These are phyloP conservation scores for Talaromyces sp. DNA, from an alignment of 2,329 filamentous ascomycete species.

Conservation along the genomic window DNA sequence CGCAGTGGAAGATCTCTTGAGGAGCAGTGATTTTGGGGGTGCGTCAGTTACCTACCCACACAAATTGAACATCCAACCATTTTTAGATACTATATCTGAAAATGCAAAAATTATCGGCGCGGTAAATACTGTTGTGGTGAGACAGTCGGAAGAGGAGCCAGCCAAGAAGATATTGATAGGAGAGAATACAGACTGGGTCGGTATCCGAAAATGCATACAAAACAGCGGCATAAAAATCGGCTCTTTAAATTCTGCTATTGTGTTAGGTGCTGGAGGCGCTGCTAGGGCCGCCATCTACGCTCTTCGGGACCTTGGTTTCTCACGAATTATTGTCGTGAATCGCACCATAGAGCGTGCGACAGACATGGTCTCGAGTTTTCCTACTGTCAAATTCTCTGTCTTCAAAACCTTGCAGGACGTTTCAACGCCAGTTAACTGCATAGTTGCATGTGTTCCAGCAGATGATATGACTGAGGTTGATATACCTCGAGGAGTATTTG, in stretches of 20 bases:
- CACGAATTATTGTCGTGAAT: slow-evolving; percentile 5
- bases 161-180: background rate
- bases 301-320: background rate
- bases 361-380: background rate
- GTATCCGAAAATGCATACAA: slow-evolving; percentile 9
- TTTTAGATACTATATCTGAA: slow-evolving; percentile 18
- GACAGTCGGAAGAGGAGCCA: slow-evolving; percentile 8
- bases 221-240: background rate
- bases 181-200: slow-evolving; percentile 9
- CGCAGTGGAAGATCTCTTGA: slow-evolving; percentile 52
- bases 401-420: background rate
- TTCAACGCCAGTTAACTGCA: slow-evolving; percentile 2
- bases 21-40: slow-evolving; percentile 69
- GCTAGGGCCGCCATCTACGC: slow-evolving; percentile 6
- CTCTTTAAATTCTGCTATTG: background rate
- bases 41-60: slow-evolving; percentile 64
- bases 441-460: slow-evolving; percentile 14
- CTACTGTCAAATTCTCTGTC: background rate
- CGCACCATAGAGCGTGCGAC: background rate
- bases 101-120: slow-evolving; percentile 6
- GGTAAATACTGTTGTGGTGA: slow-evolving; percentile 13
- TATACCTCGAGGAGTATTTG: slow-evolving; percentile 20
- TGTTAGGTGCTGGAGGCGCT: slow-evolving; percentile 2
- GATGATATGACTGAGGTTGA: slow-evolving; percentile 25
- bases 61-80: slow-evolving; percentile 19